Evolutionary conservation across 2,329 filamentous ascomycete genomes (phyloP), one percentile per base, ranked within the genome.

Genomic region (Clathrospora elynae): DNA sequence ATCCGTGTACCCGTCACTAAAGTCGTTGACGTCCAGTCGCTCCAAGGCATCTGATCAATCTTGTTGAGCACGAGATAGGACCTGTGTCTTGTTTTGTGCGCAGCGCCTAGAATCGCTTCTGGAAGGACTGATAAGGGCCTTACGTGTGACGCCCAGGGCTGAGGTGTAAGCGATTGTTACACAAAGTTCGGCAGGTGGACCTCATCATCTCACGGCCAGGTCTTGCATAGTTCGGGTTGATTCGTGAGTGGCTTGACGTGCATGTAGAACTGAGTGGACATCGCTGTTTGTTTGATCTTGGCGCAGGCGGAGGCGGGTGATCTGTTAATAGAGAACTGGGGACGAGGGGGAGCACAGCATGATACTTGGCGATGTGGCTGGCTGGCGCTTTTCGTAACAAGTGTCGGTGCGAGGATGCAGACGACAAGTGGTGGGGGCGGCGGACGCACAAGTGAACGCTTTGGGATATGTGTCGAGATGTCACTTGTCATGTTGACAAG

Each of bases 321-420:
- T 8, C 24, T 17, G 4, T 3, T 18, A 11, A n/a, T 24, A 26
- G 29, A 17, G 13, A 16, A 3, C 9, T 22, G 17, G 20, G 22
- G n/a, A 18, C 14, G 9, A n/a, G 35, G 14, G 26, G 34, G 16
- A 31, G 23, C 25, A 46, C 43, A 19, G 30, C 24, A 33, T 13
- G 23, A 34, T 23, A 20, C 32, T 42, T 48, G 42, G 30, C 46
- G 40, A 33, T 9, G 23, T 44, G 14, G 26, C 35, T 42, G 20
- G 37, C 28, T 38, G 18, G 32, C 17, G 20, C 19, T 29, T 22
- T 25, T 17, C 16, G 28, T 31, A n/a, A 9, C 7, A 37, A 47
- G 47, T 48, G 46, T 57, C 53, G 51, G 46, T 57, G 50, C 55
- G 46, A 35, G 35, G n/a, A 29, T 43, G 32, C 40, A 16, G 22